A percentile compares a stretch with the other conserved stretches of the same genome.
phyloP scores from a whole-genome alignment of 2,329 filamentous ascomycete species.

The Calonectria hongkongensis region DNA sequence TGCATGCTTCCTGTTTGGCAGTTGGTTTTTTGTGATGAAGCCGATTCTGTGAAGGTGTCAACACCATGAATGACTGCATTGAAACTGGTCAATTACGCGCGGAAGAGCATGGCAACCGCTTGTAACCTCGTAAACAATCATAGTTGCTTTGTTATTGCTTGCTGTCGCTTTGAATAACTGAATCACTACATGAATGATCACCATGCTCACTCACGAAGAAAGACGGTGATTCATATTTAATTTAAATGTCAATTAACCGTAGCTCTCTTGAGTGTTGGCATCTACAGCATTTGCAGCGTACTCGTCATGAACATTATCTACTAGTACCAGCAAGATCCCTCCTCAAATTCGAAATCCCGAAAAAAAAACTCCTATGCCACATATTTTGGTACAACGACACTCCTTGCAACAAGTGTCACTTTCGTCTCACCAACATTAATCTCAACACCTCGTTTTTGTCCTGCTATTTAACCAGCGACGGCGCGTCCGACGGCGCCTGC shows the following conservation, averaged over 20 bases:
- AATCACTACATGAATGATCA: neutral
- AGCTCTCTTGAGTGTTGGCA: conserved; percentile 14
- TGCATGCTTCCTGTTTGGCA: too few relatives aligned
- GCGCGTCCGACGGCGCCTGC: conserved; percentile 76
- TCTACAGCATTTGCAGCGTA: conserved; percentile 25
- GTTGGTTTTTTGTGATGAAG: too few relatives aligned
- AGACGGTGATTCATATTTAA: neutral
- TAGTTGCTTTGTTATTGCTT: neutral
- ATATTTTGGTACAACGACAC: conserved; percentile 32
- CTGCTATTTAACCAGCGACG: conserved; percentile 62
- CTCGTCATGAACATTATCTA: conserved; percentile 32
- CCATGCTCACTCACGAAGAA: neutral
- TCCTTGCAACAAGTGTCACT: conserved; percentile 1
- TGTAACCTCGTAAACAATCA: too few relatives aligned
- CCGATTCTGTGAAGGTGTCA: too few relatives aligned
- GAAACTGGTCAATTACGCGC: too few relatives aligned
- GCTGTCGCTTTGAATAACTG: neutral
- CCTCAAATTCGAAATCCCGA: conserved; percentile 19
- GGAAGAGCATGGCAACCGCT: too few relatives aligned
- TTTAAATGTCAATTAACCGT: neutral
- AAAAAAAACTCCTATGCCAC: conserved; percentile 26
- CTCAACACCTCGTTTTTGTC: neutral
- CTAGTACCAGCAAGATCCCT: conserved; percentile 17
- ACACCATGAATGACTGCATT: too few relatives aligned
- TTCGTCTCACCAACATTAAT: neutral